phyloP scores from a whole-genome alignment of 208 protist species.

The Leishmania mexicana region DNA sequence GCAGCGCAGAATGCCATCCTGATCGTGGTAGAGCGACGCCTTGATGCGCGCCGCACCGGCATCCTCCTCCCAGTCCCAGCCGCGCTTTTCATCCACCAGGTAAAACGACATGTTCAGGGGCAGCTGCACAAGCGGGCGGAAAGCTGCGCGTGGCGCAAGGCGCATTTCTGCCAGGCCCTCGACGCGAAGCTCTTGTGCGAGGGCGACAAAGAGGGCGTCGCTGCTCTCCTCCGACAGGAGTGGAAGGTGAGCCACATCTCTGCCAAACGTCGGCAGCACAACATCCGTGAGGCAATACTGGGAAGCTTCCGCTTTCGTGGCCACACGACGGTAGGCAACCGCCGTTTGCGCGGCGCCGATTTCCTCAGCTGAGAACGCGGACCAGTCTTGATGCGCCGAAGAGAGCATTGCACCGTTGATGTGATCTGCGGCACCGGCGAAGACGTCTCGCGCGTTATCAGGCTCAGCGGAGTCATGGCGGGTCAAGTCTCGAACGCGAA shows the following conservation, averaged over 20 bases:
- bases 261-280: conserved; percentile 70
- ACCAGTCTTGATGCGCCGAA: conserved; percentile 54
- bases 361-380: conserved; percentile 10
- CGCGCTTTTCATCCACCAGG: conserved; percentile 63
- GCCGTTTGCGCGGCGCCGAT: background rate
- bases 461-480: background rate
- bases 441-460: conserved; percentile 36
- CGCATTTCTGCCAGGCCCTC: conserved; percentile 59
- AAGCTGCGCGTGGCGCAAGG: conserved; percentile 48
- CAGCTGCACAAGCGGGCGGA: conserved; percentile 56
- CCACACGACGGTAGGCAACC: conserved; percentile 20
- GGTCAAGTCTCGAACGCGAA: conserved; percentile 23
- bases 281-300: conserved; percentile 57
- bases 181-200: conserved; percentile 61
- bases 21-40: conserved; percentile 58
- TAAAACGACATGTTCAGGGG: conserved; percentile 53
- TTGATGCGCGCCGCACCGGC: conserved; percentile 34
- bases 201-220: conserved; percentile 21
- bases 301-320: conserved; percentile 44
- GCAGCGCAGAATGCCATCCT: conserved; percentile 71
- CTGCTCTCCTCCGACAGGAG: background rate
- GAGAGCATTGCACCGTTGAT: conserved; percentile 64
- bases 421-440: conserved; percentile 70
- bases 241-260: conserved; percentile 12
- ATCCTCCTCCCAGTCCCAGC: conserved; percentile 80